These are phyloP conservation scores for Crithidia fasciculata DNA, from an alignment of 208 protist genomes.

Conservation along the genomic window DNA sequence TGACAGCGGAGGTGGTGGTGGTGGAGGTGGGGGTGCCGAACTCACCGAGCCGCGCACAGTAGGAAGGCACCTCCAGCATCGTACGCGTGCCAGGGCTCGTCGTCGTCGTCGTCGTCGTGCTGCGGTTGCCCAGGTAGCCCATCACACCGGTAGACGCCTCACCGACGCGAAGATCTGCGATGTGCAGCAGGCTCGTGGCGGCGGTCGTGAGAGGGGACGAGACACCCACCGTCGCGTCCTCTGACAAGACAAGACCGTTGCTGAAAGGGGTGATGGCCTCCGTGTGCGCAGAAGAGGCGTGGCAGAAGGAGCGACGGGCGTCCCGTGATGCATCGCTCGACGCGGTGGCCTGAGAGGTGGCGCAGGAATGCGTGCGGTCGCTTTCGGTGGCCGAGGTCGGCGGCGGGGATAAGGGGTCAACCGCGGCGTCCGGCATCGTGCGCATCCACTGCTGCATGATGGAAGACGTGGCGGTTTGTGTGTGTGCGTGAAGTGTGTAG, in stretches of 20 bases:
- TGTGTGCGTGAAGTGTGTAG: too few relatives aligned
- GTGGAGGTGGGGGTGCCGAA: not conserved
- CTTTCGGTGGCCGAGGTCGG: too few relatives aligned
- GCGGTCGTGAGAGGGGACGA: conserved; percentile 1
- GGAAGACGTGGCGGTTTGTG: too few relatives aligned
- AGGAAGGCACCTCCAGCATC: not conserved
- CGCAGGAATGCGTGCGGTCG: not conserved
- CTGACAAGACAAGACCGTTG: conserved; percentile 9
- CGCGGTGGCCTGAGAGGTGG: not conserved
- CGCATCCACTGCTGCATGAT: not conserved
- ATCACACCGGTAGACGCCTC: not conserved
- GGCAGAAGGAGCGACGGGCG: not conserved
- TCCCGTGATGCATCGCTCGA: not conserved
- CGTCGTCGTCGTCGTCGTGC: not conserved
- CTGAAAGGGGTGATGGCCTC: conserved; percentile 15
- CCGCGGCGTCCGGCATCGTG: too few relatives aligned
- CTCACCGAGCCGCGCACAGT: not conserved
- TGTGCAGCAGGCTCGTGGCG: conserved; percentile 7
- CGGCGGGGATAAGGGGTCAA: too few relatives aligned
- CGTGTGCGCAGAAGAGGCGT: not conserved
- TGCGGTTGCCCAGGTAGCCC: not conserved
- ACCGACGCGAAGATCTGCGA: not conserved
- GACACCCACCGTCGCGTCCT: conserved; percentile 2
- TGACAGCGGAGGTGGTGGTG: not conserved
- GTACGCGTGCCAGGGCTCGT: not conserved